A percentile compares a stretch with the other conserved stretches of the same genome.
Evolutionary conservation across 768 basidiomycete genomes (phyloP).

Genomic region (Boletellus ananas): DNA sequence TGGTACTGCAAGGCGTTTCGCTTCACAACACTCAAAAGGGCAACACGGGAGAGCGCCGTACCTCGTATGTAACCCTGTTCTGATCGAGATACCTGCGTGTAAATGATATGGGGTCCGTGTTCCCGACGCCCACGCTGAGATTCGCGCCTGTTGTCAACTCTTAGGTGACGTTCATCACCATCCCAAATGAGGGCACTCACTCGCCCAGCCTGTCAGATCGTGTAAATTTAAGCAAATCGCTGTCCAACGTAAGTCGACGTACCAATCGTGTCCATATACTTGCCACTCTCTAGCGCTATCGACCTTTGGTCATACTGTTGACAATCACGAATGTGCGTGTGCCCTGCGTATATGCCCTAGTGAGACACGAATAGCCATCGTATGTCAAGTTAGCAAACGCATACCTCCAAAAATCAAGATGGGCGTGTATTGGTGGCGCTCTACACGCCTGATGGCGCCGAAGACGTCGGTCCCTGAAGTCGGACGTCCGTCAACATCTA

Average conservation of each 20-base stretch:
- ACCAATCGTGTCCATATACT: conserved; percentile 94
- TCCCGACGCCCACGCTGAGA: conserved; percentile 36
- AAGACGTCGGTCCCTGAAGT: conserved; percentile 65
- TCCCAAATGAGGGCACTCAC: conserved; percentile 34
- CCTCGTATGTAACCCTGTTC: conserved; percentile 73
- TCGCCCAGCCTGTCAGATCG: conserved; percentile 53
- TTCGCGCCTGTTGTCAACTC: conserved; percentile 40
- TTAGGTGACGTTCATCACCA: not conserved
- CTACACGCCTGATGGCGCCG: conserved; percentile 66
- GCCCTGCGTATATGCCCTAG: conserved; percentile 38
- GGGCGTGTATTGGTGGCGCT: conserved; percentile 56
- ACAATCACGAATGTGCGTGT: conserved; percentile 36
- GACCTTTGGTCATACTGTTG: conserved; percentile 23
- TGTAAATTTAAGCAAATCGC: not conserved
- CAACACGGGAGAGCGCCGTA: conserved; percentile 24
- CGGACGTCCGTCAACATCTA: not conserved
- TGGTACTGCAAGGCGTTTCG: conserved; percentile 51
- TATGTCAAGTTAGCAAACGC: not conserved
- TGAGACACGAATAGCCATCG: not conserved
- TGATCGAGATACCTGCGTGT: conserved; percentile 74
- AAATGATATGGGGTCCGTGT: conserved; percentile 53
- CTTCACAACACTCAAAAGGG: not conserved
- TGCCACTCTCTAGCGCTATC: conserved; percentile 66
- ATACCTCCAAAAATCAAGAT: conserved; percentile 79
- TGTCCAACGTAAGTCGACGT: conserved; percentile 7